Evolutionary conservation across 2,329 filamentous ascomycete species (phyloP), one percentile per base, ranked within the genome.

Genomic region (Neopestalotiopsis sp.): DNA sequence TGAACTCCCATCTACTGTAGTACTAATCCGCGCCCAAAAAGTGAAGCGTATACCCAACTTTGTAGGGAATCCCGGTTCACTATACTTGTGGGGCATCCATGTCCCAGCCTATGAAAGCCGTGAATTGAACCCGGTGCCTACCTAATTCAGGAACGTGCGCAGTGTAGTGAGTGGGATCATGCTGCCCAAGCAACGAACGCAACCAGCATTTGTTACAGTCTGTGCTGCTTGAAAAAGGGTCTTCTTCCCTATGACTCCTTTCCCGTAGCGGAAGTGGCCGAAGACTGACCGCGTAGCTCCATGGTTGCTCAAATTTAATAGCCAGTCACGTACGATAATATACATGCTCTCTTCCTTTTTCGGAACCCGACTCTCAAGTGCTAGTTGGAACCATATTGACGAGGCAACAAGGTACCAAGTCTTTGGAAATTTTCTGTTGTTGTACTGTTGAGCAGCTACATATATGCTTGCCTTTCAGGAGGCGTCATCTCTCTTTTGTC

Each of bases 401-500:
- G 7, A 52, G 45, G n/a, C 45, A 38, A 12, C 20, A 20, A 52
- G 45, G n/a, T n/a, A 38, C 2, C 20, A 20, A 52, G 45, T 10
- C 45, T 52, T n/a, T 52, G 17, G n/a, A n/a, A n/a, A n/a, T 17
- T 52, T 52, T 52, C n/a, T 52, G 17, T n/a, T 52, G 17, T 9
- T 52, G 14, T 52, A 38, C 45, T 52, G 45, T 17, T 17, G n/a
- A n/a, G 20, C 6, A 52, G 45, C 7, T 20, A 52, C 45, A 17
- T 52, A 52, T 52, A 17, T 52, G n/a, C 20, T n/a, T 14, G 9
- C 45, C 17, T 52, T n/a, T 17, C 45, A 52, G 10, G 45, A n/a
- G 45, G 45, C 45, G n/a, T n/a, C n/a, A 52, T 60, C 62, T 28
- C 9, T 67, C 40, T 70, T 58, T 70, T 69, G 30, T 66, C 68